A percentile compares a stretch with the other conserved stretches of the same genome.
Evolutionary conservation across 1,284 basidiomycete species (phyloP).

Genomic region (Boletus coffeatus): DNA sequence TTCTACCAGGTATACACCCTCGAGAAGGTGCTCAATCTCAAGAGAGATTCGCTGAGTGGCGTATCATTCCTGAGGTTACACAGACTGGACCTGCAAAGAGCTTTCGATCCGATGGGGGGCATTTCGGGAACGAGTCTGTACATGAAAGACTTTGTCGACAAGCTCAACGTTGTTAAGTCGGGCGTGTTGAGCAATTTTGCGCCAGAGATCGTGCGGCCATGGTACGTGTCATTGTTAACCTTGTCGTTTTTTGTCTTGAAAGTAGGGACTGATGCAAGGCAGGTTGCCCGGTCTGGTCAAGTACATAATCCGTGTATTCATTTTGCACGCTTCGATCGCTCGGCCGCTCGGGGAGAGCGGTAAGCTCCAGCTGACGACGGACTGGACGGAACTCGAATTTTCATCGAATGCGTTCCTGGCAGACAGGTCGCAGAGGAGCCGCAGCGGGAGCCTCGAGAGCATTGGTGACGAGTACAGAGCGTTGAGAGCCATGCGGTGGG

Average conservation of each 20-base stretch:
- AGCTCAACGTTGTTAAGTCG: conserved; percentile 71
- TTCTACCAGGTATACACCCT: conserved; percentile 79
- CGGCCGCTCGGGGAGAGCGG: conserved; percentile 84
- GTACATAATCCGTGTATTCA: conserved; percentile 77
- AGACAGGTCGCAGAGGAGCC: conserved; percentile 51
- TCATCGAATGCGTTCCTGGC: conserved; percentile 74
- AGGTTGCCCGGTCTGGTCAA: conserved; percentile 70
- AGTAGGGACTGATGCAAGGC: neutral
- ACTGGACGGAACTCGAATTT: conserved; percentile 96
- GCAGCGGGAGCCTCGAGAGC: conserved; percentile 59
- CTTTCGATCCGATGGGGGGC: conserved; percentile 56
- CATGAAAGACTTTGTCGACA: conserved; percentile 86
- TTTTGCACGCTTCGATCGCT: conserved; percentile 85
- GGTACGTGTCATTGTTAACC: conserved; percentile 40
- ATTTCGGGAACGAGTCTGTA: conserved; percentile 75
- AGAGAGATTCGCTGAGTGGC: conserved; percentile 77
- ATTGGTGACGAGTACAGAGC: conserved; percentile 79
- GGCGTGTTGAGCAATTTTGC: conserved; percentile 73
- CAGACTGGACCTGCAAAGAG: conserved; percentile 48
- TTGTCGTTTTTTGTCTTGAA: neutral
- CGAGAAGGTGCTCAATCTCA: conserved; percentile 88
- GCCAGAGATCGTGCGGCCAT: conserved; percentile 64
- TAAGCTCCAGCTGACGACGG: conserved; percentile 87
- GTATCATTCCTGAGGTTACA: conserved; percentile 56
- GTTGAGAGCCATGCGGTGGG: conserved; percentile 76